Evolutionary conservation across 345 rosid species (phyloP).

Genomic region (Garcia nutans): DNA sequence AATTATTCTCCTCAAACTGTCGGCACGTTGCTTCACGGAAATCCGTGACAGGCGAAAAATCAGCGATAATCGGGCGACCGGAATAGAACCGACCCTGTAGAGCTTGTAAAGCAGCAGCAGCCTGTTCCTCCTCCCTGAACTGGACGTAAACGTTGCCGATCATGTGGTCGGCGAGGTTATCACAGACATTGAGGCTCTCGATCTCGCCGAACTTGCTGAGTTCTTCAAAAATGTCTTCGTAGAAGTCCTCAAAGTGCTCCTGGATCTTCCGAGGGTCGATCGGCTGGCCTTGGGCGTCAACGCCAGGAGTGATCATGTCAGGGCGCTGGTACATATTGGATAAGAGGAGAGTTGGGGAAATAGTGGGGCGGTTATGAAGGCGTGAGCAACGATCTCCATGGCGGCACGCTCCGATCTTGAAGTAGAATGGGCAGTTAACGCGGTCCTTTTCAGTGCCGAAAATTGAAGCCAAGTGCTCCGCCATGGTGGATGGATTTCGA

Average conservation of each 20-base stretch:
- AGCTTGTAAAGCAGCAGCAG: constrained; percentile 74
- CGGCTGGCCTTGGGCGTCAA: constrained; percentile 64
- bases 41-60: constrained; percentile 92
- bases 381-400: constrained; percentile 97
- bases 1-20: constrained; percentile 79
- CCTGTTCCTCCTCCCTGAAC: constrained; percentile 90
- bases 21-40: constrained; percentile 88
- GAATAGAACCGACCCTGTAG: constrained; percentile 80
- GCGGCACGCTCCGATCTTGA: constrained; percentile 87
- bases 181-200: constrained; percentile 79
- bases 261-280: constrained; percentile 69
- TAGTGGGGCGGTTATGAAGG: constrained; percentile 77
- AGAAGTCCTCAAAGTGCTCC: constrained; percentile 78
- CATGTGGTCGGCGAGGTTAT: constrained; percentile 92
- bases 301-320: constrained; percentile 86
- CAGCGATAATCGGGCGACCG: constrained; percentile 88
- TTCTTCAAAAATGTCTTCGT: constrained; percentile 84
- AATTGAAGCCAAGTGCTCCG: constrained; percentile 92
- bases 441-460: constrained; percentile 90
- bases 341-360: constrained; percentile 72
- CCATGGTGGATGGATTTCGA: constrained; percentile 42
- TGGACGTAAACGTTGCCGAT: constrained; percentile 85
- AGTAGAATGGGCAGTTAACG: constrained; percentile 82
- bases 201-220: constrained; percentile 89
- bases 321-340: constrained; percentile 87